Evolutionary conservation across 352 stramenopile species (phyloP).

Genomic region (Globisporangium emineosum): DNA sequence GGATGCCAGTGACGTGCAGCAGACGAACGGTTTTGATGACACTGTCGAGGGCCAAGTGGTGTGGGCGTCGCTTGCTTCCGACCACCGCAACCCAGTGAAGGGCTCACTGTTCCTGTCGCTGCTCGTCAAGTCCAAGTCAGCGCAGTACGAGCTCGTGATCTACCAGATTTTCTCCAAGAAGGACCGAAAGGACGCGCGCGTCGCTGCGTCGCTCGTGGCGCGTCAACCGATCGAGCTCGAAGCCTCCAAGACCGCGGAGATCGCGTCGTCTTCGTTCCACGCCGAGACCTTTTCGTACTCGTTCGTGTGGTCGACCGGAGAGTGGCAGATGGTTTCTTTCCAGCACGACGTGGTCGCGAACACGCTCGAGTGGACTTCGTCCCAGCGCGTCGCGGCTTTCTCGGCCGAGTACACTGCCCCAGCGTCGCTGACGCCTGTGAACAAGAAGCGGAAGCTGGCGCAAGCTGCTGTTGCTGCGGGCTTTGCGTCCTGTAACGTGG

Average conservation of each 20-base stretch:
- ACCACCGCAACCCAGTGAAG: slow-evolving; percentile 52
- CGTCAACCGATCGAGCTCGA: slow-evolving; percentile 28
- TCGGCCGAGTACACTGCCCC: slow-evolving; percentile 15
- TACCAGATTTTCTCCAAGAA: slow-evolving; percentile 47
- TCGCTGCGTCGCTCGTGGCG: slow-evolving; percentile 31
- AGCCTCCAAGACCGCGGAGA: slow-evolving; percentile 14
- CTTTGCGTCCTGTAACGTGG: slow-evolving; percentile 40
- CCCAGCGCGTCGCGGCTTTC: slow-evolving; percentile 41
- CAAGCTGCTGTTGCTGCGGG: slow-evolving; percentile 15
- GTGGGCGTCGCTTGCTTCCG: slow-evolving; percentile 55
- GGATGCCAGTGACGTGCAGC: slow-evolving; percentile 33
- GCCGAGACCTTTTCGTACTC: slow-evolving; percentile 72
- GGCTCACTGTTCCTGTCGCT: slow-evolving; percentile 64
- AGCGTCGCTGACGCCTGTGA: slow-evolving; percentile 19
- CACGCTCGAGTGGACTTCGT: slow-evolving; percentile 36
- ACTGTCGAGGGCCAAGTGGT: slow-evolving; percentile 30
- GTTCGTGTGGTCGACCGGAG: slow-evolving; percentile 50
- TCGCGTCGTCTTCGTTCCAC: slow-evolving; percentile 59
- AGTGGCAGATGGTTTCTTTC: slow-evolving; percentile 51
- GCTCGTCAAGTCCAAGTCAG: slow-evolving; percentile 36
- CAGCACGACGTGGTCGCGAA: slow-evolving; percentile 46
- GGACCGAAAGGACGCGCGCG: slow-evolving; percentile 30
- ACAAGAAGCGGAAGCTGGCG: slow-evolving; percentile 73
- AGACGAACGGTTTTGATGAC: slow-evolving; percentile 3
- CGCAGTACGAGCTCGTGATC: slow-evolving; percentile 48